Percentiles rank a stretch among this genome's conserved stretches.
Evolutionary conservation across 768 basidiomycete genomes (phyloP).

Genomic region (Royoungia palumana): DNA sequence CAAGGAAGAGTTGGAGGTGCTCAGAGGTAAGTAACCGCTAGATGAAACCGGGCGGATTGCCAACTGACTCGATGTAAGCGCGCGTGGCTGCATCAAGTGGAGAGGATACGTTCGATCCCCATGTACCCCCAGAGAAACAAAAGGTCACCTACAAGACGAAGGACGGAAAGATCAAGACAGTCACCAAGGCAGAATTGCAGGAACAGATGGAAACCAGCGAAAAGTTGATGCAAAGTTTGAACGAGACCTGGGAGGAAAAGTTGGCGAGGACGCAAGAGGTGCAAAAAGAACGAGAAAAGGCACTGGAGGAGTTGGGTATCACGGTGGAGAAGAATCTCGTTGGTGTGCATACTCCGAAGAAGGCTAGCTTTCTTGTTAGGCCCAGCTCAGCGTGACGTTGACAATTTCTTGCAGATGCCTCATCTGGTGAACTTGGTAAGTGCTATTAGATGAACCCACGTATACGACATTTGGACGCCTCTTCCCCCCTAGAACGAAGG

Average conservation of each 20-base stretch:
- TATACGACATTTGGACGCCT: constrained; percentile 12
- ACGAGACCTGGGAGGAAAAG: constrained; percentile 97
- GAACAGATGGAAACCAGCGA: constrained; percentile 96
- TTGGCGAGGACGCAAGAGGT: constrained; percentile 88
- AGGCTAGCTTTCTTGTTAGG: constrained; percentile 40
- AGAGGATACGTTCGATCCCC: constrained; percentile 82
- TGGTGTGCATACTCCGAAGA: constrained; percentile 98
- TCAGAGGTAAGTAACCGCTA: constrained; percentile 56
- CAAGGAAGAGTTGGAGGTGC: constrained; percentile 94
- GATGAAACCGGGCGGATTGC: not conserved
- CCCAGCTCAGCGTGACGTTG: constrained; percentile 7
- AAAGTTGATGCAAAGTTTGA: constrained; percentile 89
- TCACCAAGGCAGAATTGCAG: constrained; percentile 95
- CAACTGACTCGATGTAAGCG: constrained; percentile 39
- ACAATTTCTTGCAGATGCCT: constrained; percentile 61
- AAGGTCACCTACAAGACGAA: constrained; percentile 92
- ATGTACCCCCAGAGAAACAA: constrained; percentile 89
- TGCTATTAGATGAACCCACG: constrained; percentile 18
- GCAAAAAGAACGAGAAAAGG: constrained; percentile 96
- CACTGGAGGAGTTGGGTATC: constrained; percentile 95
- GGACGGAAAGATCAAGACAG: constrained; percentile 90
- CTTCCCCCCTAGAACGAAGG: constrained; percentile 62
- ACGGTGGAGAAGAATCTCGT: constrained; percentile 95
- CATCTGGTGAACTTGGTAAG: constrained; percentile 90
- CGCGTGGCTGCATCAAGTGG: constrained; percentile 66